Evolutionary conservation across 352 stramenopile genomes (phyloP), one percentile per base, ranked within the genome.

Genomic region (Hyaloperonospora arabidopsidis): DNA sequence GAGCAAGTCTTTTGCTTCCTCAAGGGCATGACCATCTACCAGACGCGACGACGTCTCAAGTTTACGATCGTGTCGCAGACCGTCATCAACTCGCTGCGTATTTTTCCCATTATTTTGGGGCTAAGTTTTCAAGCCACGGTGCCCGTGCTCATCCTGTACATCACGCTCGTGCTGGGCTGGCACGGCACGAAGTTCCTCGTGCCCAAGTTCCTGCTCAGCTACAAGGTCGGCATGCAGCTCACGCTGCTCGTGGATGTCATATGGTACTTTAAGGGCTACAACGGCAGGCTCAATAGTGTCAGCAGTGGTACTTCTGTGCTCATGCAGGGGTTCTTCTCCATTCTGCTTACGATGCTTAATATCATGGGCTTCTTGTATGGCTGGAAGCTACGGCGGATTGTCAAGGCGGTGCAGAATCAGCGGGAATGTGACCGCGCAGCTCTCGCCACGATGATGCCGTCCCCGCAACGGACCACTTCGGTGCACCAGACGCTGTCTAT

Each of bases 151-250:
- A 92, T 94, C 54, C 65, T 94, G 67, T 93, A 92, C 54, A 60
- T 93, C 23, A 94, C 84, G 34, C 59, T 94, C 18, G 82, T 94
- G 57, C 71, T 94, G 53, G 84, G 84, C 7, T 94, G 84, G 84
- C 84, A 94, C 59, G 84, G 84, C 49, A 86, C 76, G n/a, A 93
- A 90, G 49, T 92, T 92, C 65, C 68, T 94, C 18, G 76, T 86
- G 22, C 78, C 80, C 35, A 86, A 87, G 53, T 94, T 90, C 55
- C 57, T 94, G 52, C 71, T 94, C 21, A 78, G 87, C 49, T 94
- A 93, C 75, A 94, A 94, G 61, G 86, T 94, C 38, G 84, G 84
- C 45, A 94, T 94, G 84, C 84, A 94, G 52, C 55, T 94, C 19
- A 94, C 76, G 59, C 49, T 94, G 8, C 23, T 87, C 1, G 77